Evolutionary conservation across 257 asterid species (phyloP).

Genomic region (Capsicum baccatum): DNA sequence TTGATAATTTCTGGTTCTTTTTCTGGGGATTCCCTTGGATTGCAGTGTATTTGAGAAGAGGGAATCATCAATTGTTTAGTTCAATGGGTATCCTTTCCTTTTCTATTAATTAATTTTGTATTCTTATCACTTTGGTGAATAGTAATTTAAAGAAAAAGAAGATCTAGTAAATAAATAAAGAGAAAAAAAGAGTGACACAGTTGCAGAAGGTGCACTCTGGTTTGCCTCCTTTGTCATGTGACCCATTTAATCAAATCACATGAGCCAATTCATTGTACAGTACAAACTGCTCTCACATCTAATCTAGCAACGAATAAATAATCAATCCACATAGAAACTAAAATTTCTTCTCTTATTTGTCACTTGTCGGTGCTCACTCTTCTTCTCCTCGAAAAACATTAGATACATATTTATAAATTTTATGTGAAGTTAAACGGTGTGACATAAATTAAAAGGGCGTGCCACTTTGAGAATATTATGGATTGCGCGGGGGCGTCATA

Average conservation of each 20-base stretch:
- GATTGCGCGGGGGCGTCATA: not conserved
- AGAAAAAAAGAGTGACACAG: not conserved
- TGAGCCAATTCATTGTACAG: not conserved
- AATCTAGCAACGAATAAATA: not conserved
- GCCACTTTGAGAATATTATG: not conserved
- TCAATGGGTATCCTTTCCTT: not conserved
- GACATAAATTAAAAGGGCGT: too few relatives aligned
- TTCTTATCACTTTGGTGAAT: not conserved
- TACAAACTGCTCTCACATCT: not conserved
- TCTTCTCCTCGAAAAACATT: not conserved
- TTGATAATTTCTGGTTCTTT: not conserved
- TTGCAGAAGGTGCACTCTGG: conserved; percentile 17
- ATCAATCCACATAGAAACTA: not conserved
- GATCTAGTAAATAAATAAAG: not conserved
- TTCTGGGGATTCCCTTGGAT: not conserved
- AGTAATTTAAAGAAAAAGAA: not conserved
- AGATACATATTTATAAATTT: not conserved
- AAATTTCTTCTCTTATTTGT: not conserved
- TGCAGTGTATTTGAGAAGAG: not conserved
- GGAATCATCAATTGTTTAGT: conserved; percentile 20
- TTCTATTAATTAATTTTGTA: not conserved
- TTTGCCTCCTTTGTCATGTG: conserved; percentile 27
- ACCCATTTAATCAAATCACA: conserved; percentile 17
- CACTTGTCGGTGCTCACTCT: conserved; percentile 13
- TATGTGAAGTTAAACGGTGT: too few relatives aligned